Percentiles rank a stretch among this genome's conserved stretches.
Conservation (phyloP, 2,329 filamentous ascomycete species). For the Elsinoe ampelina region DNA sequence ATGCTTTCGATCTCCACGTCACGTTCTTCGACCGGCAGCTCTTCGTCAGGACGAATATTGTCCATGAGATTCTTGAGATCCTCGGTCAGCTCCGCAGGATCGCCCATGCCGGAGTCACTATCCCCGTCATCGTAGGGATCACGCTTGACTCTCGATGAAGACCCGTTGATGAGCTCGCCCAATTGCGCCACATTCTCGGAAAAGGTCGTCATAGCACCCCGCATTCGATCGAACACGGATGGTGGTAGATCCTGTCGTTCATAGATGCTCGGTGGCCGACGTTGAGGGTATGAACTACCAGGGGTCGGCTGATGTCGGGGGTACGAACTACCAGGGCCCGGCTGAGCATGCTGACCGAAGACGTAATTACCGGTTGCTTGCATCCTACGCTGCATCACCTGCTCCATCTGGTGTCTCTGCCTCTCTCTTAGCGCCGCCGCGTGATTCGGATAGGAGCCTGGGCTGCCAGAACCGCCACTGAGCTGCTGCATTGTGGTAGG, state of each 20-base stretch:
- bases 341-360: neutral
- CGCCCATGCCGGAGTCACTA: conserved; percentile 26
- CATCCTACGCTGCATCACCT: neutral
- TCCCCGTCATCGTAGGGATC: conserved; percentile 19
- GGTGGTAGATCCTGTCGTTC: neutral
- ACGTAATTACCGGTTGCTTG: neutral
- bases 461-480: neutral
- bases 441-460: too few relatives aligned
- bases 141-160: neutral
- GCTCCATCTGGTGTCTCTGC: too few relatives aligned
- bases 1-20: conserved; percentile 62
- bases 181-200: neutral
- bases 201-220: neutral
- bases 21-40: conserved; percentile 44
- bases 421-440: too few relatives aligned
- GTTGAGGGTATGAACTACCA: neutral
- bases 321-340: neutral
- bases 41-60: conserved; percentile 63
- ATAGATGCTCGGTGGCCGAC: neutral
- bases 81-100: conserved; percentile 47
- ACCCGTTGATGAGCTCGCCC: neutral
- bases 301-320: neutral
- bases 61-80: conserved; percentile 61
- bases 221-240: neutral
- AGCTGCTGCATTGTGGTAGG: neutral